phyloP scores from a whole-genome alignment of 768 basidiomycete species.

The Gloeophyllum trabeum region DNA sequence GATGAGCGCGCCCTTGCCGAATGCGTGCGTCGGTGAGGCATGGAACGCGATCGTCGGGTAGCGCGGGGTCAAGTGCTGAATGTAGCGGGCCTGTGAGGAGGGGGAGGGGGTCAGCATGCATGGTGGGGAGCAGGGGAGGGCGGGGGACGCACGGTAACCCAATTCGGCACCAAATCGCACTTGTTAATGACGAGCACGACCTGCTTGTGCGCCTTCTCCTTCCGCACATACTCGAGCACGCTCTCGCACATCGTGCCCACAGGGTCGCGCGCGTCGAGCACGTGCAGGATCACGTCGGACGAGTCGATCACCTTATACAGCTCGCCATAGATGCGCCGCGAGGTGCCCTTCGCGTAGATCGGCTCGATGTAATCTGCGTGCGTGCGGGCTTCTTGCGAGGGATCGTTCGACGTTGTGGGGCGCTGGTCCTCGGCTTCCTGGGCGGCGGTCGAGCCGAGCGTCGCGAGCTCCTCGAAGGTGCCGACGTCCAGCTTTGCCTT shows the following conservation, averaged over 20 bases:
- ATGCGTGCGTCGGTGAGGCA: slow-evolving; percentile 97
- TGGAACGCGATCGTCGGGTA: slow-evolving; percentile 98
- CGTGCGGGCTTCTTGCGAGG: slow-evolving; percentile 18
- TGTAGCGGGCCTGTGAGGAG: slow-evolving; percentile 77
- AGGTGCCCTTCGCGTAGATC: slow-evolving; percentile 92
- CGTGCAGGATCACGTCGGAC: slow-evolving; percentile 90
- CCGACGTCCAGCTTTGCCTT: slow-evolving; percentile 80
- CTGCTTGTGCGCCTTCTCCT: slow-evolving; percentile 97
- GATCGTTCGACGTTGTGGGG: slow-evolving; percentile 19
- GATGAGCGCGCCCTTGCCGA: slow-evolving; percentile 97
- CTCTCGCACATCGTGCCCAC: slow-evolving; percentile 92
- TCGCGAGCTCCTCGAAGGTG: slow-evolving; percentile 83
- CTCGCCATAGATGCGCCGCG: slow-evolving; percentile 92
- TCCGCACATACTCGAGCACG: slow-evolving; percentile 84
- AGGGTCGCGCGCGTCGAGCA: slow-evolving; percentile 93
- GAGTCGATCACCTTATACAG: slow-evolving; percentile 99
- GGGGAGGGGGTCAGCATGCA: background rate
- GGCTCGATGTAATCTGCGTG: slow-evolving; percentile 81
- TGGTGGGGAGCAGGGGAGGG: background rate
- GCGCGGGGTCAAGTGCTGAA: slow-evolving; percentile 87
- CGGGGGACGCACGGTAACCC: slow-evolving; percentile 80
- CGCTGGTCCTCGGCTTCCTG: slow-evolving; percentile 40
- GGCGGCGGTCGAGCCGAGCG: slow-evolving; percentile 42
- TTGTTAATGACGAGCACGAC: slow-evolving; percentile 96
- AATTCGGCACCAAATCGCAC: slow-evolving; percentile 96